phyloP scores from a whole-genome alignment of 176 grass and related monocot species.

The Aegilops longissima region DNA sequence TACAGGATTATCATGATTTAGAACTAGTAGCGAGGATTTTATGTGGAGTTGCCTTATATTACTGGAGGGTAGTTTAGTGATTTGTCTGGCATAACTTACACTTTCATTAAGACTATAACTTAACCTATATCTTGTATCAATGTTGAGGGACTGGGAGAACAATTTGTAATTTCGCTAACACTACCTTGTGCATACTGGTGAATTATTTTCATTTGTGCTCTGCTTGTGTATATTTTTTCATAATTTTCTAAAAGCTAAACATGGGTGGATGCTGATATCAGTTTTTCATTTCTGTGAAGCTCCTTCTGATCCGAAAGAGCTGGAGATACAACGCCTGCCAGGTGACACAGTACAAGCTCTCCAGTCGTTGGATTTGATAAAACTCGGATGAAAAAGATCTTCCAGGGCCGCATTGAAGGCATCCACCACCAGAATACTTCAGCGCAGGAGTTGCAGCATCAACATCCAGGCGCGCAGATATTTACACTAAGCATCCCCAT shows the following conservation, averaged over 20 bases:
- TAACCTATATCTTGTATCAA: not conserved
- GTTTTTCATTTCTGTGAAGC: constrained; percentile 38
- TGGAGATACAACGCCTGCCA: constrained; percentile 62
- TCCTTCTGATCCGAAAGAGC: constrained; percentile 63
- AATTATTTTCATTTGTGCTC: constrained; percentile 18
- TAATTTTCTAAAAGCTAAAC: not conserved
- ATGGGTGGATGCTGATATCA: constrained; percentile 15
- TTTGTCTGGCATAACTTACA: not conserved
- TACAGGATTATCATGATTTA: not conserved
- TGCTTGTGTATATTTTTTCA: not conserved
- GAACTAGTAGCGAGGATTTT: not conserved
- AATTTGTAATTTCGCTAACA: not conserved
- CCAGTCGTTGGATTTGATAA: constrained; percentile 51
- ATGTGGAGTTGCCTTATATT: not conserved
- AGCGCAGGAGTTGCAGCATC: constrained; percentile 16
- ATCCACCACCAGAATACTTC: not conserved
- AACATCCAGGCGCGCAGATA: constrained; percentile 39
- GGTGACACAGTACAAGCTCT: constrained; percentile 50
- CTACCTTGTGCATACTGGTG: not conserved
- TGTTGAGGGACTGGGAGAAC: not conserved
- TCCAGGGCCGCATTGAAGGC: constrained; percentile 45
- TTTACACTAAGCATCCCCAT: constrained; percentile 71
- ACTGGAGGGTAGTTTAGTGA: not conserved
- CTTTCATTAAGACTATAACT: not conserved
- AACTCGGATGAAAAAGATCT: constrained; percentile 48